A percentile compares a stretch with the other conserved stretches of the same genome.
These are phyloP conservation scores for Kluyveromyces marxianus DNA, from an alignment of 1,139 yeast species.

Conservation along the genomic window DNA sequence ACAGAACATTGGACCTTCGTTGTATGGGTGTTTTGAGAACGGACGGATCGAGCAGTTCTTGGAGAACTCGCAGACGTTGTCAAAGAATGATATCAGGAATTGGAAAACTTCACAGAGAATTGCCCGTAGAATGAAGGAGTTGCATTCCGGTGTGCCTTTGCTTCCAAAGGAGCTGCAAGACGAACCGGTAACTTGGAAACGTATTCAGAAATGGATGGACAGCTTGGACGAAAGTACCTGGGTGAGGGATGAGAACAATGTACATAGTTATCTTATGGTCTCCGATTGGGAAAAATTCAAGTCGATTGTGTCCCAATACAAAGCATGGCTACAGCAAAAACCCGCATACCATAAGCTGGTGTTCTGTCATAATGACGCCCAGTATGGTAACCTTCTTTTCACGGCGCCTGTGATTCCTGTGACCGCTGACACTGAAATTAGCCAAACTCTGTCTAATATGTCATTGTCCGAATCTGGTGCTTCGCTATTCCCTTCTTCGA, in stretches of 20 bases:
- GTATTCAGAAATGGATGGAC: constrained; percentile 64
- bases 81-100: constrained; percentile 64
- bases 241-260: constrained; percentile 25
- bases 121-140: constrained; percentile 93
- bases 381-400: constrained; percentile 80
- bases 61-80: constrained; percentile 59
- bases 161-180: constrained; percentile 41
- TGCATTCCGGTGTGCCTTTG: constrained; percentile 74
- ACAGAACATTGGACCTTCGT: constrained; percentile 78
- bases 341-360: constrained; percentile 42
- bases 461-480: constrained; percentile 10
- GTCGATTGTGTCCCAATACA: constrained; percentile 41
- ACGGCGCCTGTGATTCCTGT: constrained; percentile 29
- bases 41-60: constrained; percentile 91
- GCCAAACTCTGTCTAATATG: constrained; percentile 24
- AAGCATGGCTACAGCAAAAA: constrained; percentile 56
- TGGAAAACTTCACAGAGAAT: constrained; percentile 74
- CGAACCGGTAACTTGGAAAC: constrained; percentile 66
- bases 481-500: constrained; percentile 26
- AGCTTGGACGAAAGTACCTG: constrained; percentile 42
- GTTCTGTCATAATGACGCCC: constrained; percentile 94
- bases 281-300: constrained; percentile 46
- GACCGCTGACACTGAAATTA: constrained; percentile 29
- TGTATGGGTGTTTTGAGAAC: constrained; percentile 81
- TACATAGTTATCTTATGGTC: constrained; percentile 42